Evolutionary conservation across 2,329 filamentous ascomycete genomes (phyloP).

Genomic region (Stenocarpella maydis): DNA sequence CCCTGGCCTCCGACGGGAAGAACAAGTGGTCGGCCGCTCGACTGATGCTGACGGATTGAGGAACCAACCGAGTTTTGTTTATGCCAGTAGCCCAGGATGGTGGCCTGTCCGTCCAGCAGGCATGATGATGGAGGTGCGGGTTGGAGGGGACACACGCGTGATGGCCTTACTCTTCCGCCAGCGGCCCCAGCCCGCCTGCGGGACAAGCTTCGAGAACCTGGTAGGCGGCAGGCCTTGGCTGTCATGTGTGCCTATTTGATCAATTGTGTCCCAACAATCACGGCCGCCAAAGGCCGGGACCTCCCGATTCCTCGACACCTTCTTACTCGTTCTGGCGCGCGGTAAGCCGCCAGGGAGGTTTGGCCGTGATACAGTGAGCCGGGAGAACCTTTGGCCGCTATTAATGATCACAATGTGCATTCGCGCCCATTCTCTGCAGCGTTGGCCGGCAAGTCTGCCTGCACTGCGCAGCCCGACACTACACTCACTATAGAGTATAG

Average conservation of each 20-base stretch:
- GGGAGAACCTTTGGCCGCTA: background rate
- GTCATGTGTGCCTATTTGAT: background rate
- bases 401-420: background rate
- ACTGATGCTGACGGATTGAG: conserved; percentile 3
- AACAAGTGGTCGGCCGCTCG: background rate
- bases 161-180: background rate
- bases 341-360: background rate
- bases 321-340: conserved; percentile 1
- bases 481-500: background rate
- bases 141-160: background rate
- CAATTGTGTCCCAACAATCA: background rate
- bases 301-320: background rate
- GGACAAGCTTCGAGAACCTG: background rate
- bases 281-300: background rate
- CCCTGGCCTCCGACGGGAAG: background rate
- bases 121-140: background rate
- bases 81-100: background rate
- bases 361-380: background rate
- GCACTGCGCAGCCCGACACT: background rate
- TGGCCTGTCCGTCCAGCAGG: background rate
- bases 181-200: background rate
- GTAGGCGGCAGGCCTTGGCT: background rate
- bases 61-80: background rate
- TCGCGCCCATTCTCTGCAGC: background rate
- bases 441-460: background rate